Conservation (phyloP, 1,284 basidiomycete genomes). For the Microbotryomycetes sp. region DNA sequence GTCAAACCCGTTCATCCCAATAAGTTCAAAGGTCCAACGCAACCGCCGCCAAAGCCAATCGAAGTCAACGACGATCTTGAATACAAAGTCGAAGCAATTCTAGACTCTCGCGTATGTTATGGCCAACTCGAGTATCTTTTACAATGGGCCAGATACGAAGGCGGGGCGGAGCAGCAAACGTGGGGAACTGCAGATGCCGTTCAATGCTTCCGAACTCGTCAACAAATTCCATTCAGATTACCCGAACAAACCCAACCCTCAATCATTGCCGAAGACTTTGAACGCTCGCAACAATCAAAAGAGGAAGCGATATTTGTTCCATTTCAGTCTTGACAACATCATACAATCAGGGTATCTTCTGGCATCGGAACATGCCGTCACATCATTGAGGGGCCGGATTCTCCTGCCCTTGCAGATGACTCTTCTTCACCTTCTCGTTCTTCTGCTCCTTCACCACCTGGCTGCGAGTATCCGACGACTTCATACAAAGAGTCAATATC, state of each 20-base stretch:
- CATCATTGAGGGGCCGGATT: too few species aligned
- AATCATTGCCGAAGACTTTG: too few species aligned
- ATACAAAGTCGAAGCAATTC: slow-evolving; percentile 34
- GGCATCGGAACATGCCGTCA: too few species aligned
- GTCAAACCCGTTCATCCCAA: slow-evolving; percentile 41
- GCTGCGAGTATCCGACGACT: too few species aligned
- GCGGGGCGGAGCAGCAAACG: not conserved
- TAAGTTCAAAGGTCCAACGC: slow-evolving; percentile 22
- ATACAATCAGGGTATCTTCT: too few species aligned
- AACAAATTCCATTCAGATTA: not conserved
- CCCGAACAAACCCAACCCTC: slow-evolving; percentile 4
- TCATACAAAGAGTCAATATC: too few species aligned
- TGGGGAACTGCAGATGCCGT: not conserved
- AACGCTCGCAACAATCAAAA: too few species aligned
- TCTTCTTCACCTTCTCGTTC: too few species aligned
- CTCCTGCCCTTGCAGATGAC: too few species aligned
- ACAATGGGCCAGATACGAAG: slow-evolving; percentile 3
- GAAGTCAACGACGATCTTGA: slow-evolving; percentile 33
- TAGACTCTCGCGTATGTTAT: slow-evolving; percentile 22
- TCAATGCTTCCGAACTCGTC: not conserved
- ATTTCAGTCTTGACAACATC: too few species aligned
- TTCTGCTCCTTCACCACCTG: too few species aligned
- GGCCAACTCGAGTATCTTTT: slow-evolving; percentile 6
- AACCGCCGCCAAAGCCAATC: slow-evolving; percentile 36
- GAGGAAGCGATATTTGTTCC: too few species aligned